A percentile compares a stretch with the other conserved stretches of the same genome.
These are phyloP conservation scores for Blastobotrys muscicola DNA, from an alignment of 805 yeast genomes.

Conservation along the genomic window DNA sequence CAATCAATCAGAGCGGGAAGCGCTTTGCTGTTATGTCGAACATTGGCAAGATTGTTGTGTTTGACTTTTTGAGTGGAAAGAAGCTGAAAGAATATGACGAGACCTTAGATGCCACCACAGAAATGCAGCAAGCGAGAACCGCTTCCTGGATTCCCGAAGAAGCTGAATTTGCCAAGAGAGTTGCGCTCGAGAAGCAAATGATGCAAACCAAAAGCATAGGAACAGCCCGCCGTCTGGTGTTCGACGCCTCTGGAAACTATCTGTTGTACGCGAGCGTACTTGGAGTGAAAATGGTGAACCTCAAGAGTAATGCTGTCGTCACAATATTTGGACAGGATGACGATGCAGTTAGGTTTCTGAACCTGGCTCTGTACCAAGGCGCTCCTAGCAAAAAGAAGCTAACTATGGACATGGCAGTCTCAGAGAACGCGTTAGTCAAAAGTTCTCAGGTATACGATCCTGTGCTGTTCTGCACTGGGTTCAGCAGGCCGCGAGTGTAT, in stretches of 20 bases:
- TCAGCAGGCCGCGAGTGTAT: conserved; percentile 20
- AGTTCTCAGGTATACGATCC: conserved; percentile 24
- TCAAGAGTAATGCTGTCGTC: conserved; percentile 19
- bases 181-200: conserved; percentile 20
- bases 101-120: conserved; percentile 15
- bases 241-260: conserved; percentile 26
- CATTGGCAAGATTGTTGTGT: conserved; percentile 27
- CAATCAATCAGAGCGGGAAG: conserved; percentile 23
- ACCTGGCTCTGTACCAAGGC: conserved; percentile 26
- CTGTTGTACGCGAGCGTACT: conserved; percentile 22
- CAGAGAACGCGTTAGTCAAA: conserved; percentile 24
- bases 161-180: conserved; percentile 22
- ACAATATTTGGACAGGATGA: conserved; percentile 22
- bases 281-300: conserved; percentile 27
- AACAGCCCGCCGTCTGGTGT: conserved; percentile 12
- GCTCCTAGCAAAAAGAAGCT: conserved; percentile 18
- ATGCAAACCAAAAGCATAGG: conserved; percentile 5
- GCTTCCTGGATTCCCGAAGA: conserved; percentile 15
- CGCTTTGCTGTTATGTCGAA: conserved; percentile 25
- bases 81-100: conserved; percentile 26
- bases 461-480: conserved; percentile 23
- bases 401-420: conserved; percentile 26
- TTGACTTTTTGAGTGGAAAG: conserved; percentile 30
- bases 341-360: conserved; percentile 24
- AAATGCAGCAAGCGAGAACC: conserved; percentile 23